These are phyloP conservation scores for Phyllosticta citrichinensis DNA, from an alignment of 2,329 filamentous ascomycete species.

Conservation along the genomic window DNA sequence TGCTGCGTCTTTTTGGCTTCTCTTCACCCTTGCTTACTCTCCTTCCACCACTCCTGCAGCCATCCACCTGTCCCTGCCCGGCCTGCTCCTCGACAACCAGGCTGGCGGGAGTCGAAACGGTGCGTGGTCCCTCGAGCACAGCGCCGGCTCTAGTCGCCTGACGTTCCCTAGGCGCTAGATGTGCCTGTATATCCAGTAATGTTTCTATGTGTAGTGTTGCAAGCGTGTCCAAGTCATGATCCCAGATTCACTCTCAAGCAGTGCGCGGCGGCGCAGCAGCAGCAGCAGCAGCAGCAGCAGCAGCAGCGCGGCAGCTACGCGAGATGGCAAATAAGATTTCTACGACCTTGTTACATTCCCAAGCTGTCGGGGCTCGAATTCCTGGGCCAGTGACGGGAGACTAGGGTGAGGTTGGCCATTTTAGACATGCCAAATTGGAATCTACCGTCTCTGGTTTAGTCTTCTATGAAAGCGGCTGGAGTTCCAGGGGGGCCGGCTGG, in stretches of 20 bases:
- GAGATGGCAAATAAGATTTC: background rate
- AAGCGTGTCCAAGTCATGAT: background rate
- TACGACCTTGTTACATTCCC: background rate
- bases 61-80: background rate
- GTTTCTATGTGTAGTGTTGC: background rate
- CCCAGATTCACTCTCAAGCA: background rate
- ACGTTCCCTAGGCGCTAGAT: background rate
- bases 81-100: constrained; percentile 3
- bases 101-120: constrained; percentile 1
- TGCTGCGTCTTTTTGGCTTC: background rate
- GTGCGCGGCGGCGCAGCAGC: background rate
- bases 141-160: background rate
- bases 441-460: background rate
- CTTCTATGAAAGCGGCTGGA: background rate
- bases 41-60: constrained; percentile 1
- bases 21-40: background rate
- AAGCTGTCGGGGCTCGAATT: background rate
- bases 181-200: background rate
- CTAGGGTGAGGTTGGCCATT: background rate
- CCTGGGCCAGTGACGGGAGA: background rate
- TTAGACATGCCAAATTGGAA: background rate
- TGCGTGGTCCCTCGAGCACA: background rate
- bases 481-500: background rate
- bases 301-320: background rate
- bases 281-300: background rate